A percentile compares a stretch with the other conserved stretches of the same genome.
Conservation (phyloP, 371 early-diverging fungal genomes). For the Mortierella sp. region DNA sequence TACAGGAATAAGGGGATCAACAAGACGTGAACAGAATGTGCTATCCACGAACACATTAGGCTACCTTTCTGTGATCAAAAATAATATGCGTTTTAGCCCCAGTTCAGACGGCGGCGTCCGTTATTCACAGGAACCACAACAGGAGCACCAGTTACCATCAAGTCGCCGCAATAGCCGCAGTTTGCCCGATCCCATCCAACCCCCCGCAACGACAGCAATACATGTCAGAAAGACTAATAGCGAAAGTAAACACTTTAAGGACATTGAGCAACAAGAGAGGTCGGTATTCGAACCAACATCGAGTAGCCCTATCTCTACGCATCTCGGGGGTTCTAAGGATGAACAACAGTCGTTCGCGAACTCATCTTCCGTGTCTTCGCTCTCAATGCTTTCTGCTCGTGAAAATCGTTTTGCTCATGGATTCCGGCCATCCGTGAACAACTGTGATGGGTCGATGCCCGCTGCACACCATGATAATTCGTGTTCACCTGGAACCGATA, state of each 20-base stretch:
- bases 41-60: too few relatives aligned
- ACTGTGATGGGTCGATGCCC: too few relatives aligned
- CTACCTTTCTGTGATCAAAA: not conserved
- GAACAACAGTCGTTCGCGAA: not conserved
- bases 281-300: too few relatives aligned
- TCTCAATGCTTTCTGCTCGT: too few relatives aligned
- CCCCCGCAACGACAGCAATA: conserved; percentile 4
- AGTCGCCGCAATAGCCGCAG: conserved; percentile 33
- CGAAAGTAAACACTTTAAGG: conserved; percentile 1
- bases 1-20: too few relatives aligned
- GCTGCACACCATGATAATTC: too few relatives aligned
- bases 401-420: too few relatives aligned
- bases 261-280: not conserved
- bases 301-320: conserved; percentile 4
- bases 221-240: conserved; percentile 8
- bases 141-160: not conserved
- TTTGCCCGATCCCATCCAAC: conserved; percentile 36
- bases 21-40: too few relatives aligned
- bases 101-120: not conserved
- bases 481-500: too few relatives aligned
- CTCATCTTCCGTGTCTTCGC: too few relatives aligned
- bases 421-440: too few relatives aligned
- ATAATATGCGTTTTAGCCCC: not conserved
- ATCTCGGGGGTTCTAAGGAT: too few relatives aligned
- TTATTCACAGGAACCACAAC: not conserved